Conservation (phyloP, 1,284 basidiomycete genomes). For the Cryptococcus maquisensis region DNA sequence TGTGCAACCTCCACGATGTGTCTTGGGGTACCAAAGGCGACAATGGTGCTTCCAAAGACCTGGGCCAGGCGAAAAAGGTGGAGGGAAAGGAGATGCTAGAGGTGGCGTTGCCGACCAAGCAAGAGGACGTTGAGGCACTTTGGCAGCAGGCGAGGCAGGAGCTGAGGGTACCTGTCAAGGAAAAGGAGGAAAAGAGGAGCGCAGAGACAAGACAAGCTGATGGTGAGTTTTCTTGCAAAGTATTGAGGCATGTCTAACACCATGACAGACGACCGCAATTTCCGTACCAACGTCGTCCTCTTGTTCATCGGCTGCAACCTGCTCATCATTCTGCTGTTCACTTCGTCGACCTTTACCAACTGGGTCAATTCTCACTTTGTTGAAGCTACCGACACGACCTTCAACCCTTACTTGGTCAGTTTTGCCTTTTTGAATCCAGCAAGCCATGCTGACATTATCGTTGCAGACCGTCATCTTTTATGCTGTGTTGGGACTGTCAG, state of each 20-base stretch:
- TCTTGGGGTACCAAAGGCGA: constrained; percentile 88
- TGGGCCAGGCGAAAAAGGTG: constrained; percentile 81
- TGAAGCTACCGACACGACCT: constrained; percentile 55
- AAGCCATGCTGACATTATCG: constrained; percentile 1
- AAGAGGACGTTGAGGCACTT: constrained; percentile 78
- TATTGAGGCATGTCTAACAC: background rate
- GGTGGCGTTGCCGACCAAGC: constrained; percentile 71
- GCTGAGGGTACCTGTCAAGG: constrained; percentile 54
- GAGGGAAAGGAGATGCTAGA: constrained; percentile 77
- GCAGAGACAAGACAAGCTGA: constrained; percentile 87
- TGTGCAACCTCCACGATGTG: constrained; percentile 58
- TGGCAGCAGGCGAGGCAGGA: constrained; percentile 70
- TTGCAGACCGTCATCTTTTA: constrained; percentile 65
- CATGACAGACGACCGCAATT: constrained; percentile 27
- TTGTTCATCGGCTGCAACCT: constrained; percentile 82
- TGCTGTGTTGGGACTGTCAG: constrained; percentile 72
- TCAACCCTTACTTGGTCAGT: constrained; percentile 72
- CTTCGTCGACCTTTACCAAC: constrained; percentile 64
- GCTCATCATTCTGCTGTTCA: constrained; percentile 77
- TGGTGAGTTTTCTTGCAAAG: constrained; percentile 58
- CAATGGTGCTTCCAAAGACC: constrained; percentile 75
- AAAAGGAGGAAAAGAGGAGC: constrained; percentile 73
- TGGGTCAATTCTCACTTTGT: constrained; percentile 40
- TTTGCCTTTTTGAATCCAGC: background rate
- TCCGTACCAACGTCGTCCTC: constrained; percentile 71